Percentiles rank a stretch among this genome's conserved stretches.
phyloP scores from a whole-genome alignment of 2,329 filamentous ascomycete species.

The Fusarium tricinctum region DNA sequence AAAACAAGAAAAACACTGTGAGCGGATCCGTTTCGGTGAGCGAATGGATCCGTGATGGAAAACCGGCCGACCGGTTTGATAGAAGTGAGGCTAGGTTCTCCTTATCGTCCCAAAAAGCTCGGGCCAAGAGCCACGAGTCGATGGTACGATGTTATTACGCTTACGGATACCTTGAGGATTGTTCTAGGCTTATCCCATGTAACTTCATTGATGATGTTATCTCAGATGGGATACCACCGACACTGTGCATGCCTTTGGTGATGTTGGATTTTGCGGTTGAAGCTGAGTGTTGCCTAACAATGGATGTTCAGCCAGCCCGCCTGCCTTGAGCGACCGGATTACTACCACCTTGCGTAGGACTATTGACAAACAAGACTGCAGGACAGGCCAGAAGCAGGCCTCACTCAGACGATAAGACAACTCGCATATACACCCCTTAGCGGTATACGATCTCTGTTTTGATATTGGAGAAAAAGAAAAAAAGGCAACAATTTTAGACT shows the following conservation, averaged over 20 bases:
- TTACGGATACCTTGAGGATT: conserved; percentile 17
- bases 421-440: conserved; percentile 18
- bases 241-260: conserved; percentile 29
- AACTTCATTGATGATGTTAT: conserved; percentile 8
- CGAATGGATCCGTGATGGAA: conserved; percentile 27
- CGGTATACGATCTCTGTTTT: background rate
- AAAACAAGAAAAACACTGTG: background rate
- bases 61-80: conserved; percentile 12
- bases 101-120: conserved; percentile 33
- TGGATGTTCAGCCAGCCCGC: conserved; percentile 38
- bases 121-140: conserved; percentile 33
- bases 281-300: conserved; percentile 25
- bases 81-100: conserved; percentile 34
- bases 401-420: conserved; percentile 22
- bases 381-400: conserved; percentile 17
- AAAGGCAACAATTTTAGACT: conserved; percentile 3
- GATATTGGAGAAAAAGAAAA: conserved; percentile 2
- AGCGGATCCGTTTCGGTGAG: conserved; percentile 31
- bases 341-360: conserved; percentile 18
- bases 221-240: conserved; percentile 9
- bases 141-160: conserved; percentile 36
- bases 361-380: conserved; percentile 16
- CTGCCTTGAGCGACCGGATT: conserved; percentile 11
- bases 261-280: conserved; percentile 11
- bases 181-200: conserved; percentile 17